These are phyloP conservation scores for Pyronema omphalodes DNA, from an alignment of 495 filamentous ascomycete genomes.

Conservation along the genomic window DNA sequence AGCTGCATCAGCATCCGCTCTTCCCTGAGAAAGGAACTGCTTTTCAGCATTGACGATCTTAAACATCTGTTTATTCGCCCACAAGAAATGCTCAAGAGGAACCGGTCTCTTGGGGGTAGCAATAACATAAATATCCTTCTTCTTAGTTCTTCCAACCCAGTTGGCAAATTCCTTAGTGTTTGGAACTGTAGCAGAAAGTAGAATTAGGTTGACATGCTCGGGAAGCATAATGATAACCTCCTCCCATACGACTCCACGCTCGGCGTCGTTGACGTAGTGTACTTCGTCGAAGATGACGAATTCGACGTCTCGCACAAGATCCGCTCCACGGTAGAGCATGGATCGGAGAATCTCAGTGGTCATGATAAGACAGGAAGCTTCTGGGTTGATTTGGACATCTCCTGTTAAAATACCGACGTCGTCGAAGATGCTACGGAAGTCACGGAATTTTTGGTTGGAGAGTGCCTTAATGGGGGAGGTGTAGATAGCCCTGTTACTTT, in stretches of 20 bases:
- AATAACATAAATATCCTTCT: slow-evolving; percentile 97
- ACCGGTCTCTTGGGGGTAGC: slow-evolving; percentile 91
- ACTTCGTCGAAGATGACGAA: slow-evolving; percentile 99
- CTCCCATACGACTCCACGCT: slow-evolving; percentile 96
- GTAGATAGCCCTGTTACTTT: slow-evolving; percentile 50
- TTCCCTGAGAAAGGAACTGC: slow-evolving; percentile 55
- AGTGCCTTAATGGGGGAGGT: slow-evolving; percentile 97
- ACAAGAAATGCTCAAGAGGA: slow-evolving; percentile 87
- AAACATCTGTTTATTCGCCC: slow-evolving; percentile 77
- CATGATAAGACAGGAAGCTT: slow-evolving; percentile 98
- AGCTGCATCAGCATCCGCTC: slow-evolving; percentile 81
- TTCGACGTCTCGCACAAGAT: slow-evolving; percentile 91
- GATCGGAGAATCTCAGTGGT: slow-evolving; percentile 94
- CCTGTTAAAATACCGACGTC: slow-evolving; percentile 95
- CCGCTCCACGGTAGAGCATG: slow-evolving; percentile 94
- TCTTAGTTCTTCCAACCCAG: slow-evolving; percentile 95
- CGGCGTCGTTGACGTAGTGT: slow-evolving; percentile 95
- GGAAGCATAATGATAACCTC: slow-evolving; percentile 99
- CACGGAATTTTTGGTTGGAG: slow-evolving; percentile 96
- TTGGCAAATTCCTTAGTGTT: slow-evolving; percentile 96
- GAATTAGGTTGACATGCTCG: slow-evolving; percentile 84
- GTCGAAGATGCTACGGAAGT: slow-evolving; percentile 74
- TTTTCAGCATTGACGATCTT: slow-evolving; percentile 92
- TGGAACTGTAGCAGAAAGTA: slow-evolving; percentile 89
- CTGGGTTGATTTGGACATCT: slow-evolving; percentile 94